These are phyloP conservation scores for Emergomyces orientalis DNA, from an alignment of 2,329 filamentous ascomycete genomes.

Conservation along the genomic window DNA sequence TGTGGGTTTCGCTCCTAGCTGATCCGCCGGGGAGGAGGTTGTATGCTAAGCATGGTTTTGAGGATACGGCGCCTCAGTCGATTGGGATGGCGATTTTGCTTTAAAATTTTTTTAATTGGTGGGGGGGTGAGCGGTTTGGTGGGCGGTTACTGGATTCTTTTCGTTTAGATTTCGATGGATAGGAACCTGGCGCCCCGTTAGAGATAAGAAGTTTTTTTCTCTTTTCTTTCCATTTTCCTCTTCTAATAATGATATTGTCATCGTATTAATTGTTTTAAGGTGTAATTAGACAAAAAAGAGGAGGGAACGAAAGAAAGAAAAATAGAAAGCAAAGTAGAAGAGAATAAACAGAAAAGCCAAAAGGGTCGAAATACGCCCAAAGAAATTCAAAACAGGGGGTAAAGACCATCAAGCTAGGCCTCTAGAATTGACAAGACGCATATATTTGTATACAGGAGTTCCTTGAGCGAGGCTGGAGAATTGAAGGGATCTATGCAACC, in stretches of 20 bases:
- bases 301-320: neutral
- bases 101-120: conserved; percentile 18
- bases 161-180: neutral
- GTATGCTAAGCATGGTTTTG: conserved; percentile 42
- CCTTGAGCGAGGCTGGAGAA: neutral
- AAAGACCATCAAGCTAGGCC: neutral
- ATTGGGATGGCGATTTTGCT: conserved; percentile 32
- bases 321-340: neutral
- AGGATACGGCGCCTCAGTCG: conserved; percentile 28
- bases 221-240: neutral
- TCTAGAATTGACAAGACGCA: neutral
- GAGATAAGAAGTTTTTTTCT: neutral
- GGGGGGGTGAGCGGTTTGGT: neutral
- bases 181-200: neutral
- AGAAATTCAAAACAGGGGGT: neutral
- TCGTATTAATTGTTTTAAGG: neutral
- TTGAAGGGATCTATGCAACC: neutral
- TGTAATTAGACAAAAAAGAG: conserved; percentile 1
- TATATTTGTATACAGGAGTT: neutral
- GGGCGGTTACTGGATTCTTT: neutral
- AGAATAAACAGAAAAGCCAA: neutral
- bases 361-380: neutral
- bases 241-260: conserved; percentile 3
- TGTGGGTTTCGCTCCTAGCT: conserved; percentile 41
- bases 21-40: conserved; percentile 38